Evolutionary conservation across 2,329 filamentous ascomycete species (phyloP).

Genomic region (Neoscytalidium dimidiatum): DNA sequence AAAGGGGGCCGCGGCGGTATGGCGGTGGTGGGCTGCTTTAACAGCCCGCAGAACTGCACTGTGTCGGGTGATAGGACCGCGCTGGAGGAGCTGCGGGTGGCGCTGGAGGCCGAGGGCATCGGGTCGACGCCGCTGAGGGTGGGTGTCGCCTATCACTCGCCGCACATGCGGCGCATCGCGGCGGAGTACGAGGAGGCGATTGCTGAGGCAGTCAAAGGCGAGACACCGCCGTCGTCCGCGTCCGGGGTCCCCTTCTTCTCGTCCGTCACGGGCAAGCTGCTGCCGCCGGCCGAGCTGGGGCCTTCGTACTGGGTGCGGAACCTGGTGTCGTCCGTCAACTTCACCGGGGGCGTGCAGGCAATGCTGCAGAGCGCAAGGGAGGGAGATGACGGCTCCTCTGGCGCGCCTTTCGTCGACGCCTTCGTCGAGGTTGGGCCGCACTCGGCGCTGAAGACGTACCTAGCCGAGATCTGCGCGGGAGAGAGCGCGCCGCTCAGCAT

Average conservation of each 20-base stretch:
- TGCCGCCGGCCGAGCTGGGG: neutral
- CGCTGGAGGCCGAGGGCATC: neutral
- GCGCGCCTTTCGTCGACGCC: neutral
- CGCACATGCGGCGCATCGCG: slow-evolving; percentile 19
- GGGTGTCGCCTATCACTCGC: slow-evolving; percentile 25
- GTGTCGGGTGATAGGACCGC: neutral
- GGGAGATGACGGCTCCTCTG: slow-evolving; percentile 26
- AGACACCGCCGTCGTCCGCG: neutral
- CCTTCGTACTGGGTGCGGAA: slow-evolving; percentile 42
- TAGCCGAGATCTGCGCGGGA: neutral
- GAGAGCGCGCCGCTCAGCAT: slow-evolving; percentile 25
- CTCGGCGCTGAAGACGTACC: slow-evolving; percentile 28
- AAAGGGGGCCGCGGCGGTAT: no score
- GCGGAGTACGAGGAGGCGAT: slow-evolving; percentile 16
- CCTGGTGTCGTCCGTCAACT: slow-evolving; percentile 38
- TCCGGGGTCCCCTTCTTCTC: neutral
- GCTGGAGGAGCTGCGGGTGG: neutral
- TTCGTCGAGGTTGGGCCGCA: slow-evolving; percentile 33
- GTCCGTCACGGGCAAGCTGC: slow-evolving; percentile 2
- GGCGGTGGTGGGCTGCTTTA: slow-evolving; percentile 22
- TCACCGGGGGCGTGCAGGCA: slow-evolving; percentile 32
- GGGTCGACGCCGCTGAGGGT: slow-evolving; percentile 22
- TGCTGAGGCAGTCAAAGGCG: neutral
- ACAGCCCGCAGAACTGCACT: slow-evolving; percentile 18
- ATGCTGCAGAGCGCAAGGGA: slow-evolving; percentile 12